Percentiles rank a stretch among this genome's conserved stretches.
phyloP scores from a whole-genome alignment of 2,329 filamentous ascomycete species.

The Paecilomyces fulvus region DNA sequence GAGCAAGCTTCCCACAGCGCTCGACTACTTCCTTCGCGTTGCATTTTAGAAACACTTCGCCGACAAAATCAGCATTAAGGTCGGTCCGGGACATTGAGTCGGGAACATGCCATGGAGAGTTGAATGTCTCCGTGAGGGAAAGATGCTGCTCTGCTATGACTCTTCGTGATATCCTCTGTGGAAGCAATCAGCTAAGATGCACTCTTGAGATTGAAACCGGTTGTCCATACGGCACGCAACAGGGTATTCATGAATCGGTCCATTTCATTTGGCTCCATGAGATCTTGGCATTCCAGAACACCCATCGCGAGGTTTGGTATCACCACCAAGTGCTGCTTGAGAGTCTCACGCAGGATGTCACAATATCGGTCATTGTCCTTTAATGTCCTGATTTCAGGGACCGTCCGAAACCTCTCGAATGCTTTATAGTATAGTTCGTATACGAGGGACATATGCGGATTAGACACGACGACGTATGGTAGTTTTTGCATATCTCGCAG shows the following conservation, averaged over 20 bases:
- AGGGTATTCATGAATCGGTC: slow-evolving; percentile 95
- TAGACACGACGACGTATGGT: slow-evolving; percentile 93
- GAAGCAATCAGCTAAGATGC: slow-evolving; percentile 6
- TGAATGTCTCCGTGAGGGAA: slow-evolving; percentile 87
- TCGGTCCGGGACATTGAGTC: slow-evolving; percentile 59
- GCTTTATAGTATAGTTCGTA: slow-evolving; percentile 96
- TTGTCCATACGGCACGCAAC: slow-evolving; percentile 64
- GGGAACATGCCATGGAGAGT: slow-evolving; percentile 81
- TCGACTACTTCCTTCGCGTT: slow-evolving; percentile 83
- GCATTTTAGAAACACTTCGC: slow-evolving; percentile 90
- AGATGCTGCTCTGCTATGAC: slow-evolving; percentile 98
- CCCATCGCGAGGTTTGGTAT: slow-evolving; percentile 94
- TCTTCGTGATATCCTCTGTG: slow-evolving; percentile 78
- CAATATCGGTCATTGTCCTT: slow-evolving; percentile 89
- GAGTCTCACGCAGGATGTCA: slow-evolving; percentile 65
- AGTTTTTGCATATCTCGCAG: slow-evolving; percentile 95
- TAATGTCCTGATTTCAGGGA: slow-evolving; percentile 73
- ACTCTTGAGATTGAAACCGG: background rate
- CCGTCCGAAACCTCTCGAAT: slow-evolving; percentile 82
- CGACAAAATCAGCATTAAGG: slow-evolving; percentile 73
- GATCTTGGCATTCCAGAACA: slow-evolving; percentile 76
- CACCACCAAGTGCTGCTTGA: slow-evolving; percentile 82
- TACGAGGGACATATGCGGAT: slow-evolving; percentile 84
- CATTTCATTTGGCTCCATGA: slow-evolving; percentile 72
- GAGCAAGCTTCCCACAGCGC: slow-evolving; percentile 68